Base-by-base conservation (phyloP, 352 stramenopile species). In the Phytophthora syringae region DNA sequence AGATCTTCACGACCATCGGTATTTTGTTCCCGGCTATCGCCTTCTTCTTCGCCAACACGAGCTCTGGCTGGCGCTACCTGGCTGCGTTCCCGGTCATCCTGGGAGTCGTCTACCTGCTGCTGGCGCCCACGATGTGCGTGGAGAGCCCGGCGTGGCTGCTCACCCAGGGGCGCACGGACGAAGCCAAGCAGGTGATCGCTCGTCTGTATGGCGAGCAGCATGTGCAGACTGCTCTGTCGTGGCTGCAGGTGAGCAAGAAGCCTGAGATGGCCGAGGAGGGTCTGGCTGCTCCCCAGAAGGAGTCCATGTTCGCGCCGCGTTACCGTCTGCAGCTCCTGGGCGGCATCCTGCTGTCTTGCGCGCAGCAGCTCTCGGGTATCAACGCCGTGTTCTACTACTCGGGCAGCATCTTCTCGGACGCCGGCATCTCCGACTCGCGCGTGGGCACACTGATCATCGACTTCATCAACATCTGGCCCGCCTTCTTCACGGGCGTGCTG, bases 21-120 rank as follows among this genome's bases (percentile, higher is more conserved):
- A 52, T 51, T 42, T 15, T 51, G 37, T 60, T 51, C 34, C 64
- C 53, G 62, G 63, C 44, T 3, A 64, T 67, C 22, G 68, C 71
- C 18, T 82, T 85, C 65, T 85, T 80, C 64, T 75, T 81, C 50
- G 65, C 64, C 25, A 67, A 79, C 68, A 78, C 76, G n/a, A 64
- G 59, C 44, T 56, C 45, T n/a, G 73, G 71, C 32, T 87, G 78
- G 77, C 6, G 24, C 4, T 54, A 54, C n/a, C n/a, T n/a, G n/a
- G n/a, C n/a, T n/a, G n/a, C n/a, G n/a, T n/a, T n/a, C n/a, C n/a
- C n/a, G n/a, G 7, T 48, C 24, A 25, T 48, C 15, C n/a, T 30
- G n/a, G 42, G 20, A 24, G 56, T 18, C 0, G 13, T 75, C 18
- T 79, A 81, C 52, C 59, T 82, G 16, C 7, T 72, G 5, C 43